These are phyloP conservation scores for Bolboschoenus planiculmis DNA, from an alignment of 176 grass and related monocot genomes.

Conservation along the genomic window DNA sequence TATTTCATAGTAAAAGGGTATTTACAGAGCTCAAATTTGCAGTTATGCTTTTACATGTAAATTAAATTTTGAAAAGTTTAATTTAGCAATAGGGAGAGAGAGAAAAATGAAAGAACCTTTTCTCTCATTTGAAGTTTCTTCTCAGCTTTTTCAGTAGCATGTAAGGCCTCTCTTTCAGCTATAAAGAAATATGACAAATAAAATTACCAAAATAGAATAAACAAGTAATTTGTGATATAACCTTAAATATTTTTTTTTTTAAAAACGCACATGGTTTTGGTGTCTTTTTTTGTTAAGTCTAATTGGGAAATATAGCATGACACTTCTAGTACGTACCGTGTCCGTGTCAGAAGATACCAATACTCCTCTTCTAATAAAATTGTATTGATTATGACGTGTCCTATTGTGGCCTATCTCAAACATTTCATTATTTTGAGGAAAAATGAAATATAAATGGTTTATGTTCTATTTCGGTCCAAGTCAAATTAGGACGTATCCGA, in stretches of 20 bases:
- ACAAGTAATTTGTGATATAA: too few species aligned
- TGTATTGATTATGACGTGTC: too few species aligned
- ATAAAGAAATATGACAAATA: not conserved
- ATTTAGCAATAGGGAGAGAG: not conserved
- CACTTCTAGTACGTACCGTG: too few species aligned
- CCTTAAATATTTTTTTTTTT: not conserved
- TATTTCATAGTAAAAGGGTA: not conserved
- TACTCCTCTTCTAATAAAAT: too few species aligned
- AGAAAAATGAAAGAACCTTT: constrained; percentile 29
- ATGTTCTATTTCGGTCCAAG: too few species aligned
- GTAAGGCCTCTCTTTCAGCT: constrained; percentile 86
- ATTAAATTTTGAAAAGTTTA: not conserved
- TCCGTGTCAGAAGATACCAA: too few species aligned
- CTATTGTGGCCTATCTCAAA: too few species aligned
- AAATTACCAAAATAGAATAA: not conserved
- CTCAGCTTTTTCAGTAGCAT: constrained; percentile 65
- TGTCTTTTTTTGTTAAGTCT: not conserved
- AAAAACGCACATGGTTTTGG: not conserved
- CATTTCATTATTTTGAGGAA: too few species aligned
- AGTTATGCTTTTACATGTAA: not conserved
- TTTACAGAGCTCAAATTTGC: not conserved
- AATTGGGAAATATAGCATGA: not conserved
- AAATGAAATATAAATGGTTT: too few species aligned
- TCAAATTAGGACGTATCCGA: too few species aligned
- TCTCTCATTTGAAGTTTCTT: constrained; percentile 76